Evolutionary conservation across 2,329 filamentous ascomycete genomes (phyloP).

Genomic region (Salinomyces thailandicus): DNA sequence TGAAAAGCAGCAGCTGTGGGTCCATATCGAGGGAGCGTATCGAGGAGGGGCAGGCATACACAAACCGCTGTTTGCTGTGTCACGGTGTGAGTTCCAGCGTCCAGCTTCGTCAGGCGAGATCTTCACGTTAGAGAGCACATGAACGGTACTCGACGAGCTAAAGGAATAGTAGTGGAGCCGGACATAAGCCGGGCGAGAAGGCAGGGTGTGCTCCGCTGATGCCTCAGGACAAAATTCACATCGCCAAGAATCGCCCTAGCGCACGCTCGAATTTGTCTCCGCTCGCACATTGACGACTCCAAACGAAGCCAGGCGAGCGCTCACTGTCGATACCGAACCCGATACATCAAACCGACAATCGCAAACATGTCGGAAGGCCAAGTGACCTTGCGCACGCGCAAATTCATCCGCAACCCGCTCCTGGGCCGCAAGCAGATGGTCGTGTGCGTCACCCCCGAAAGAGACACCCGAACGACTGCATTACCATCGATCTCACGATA

Average conservation of each 20-base stretch:
- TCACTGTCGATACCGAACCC: constrained; percentile 7
- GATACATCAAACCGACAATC: constrained; percentile 27
- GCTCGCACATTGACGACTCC: constrained; percentile 1
- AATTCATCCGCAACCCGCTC: constrained; percentile 99
- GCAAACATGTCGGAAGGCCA: constrained; percentile 75
- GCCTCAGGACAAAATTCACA: neutral
- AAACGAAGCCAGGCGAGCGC: constrained; percentile 11
- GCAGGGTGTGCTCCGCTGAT: too few relatives aligned
- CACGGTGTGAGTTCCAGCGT: too few relatives aligned
- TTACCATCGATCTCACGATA: neutral
- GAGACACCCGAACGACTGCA: neutral
- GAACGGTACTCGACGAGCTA: too few relatives aligned
- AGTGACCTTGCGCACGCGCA: constrained; percentile 72
- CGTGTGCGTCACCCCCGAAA: constrained; percentile 49
- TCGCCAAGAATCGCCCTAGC: neutral
- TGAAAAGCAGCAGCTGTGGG: constrained; percentile 40
- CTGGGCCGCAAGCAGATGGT: constrained; percentile 99
- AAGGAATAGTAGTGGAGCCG: too few relatives aligned
- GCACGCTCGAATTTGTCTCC: neutral
- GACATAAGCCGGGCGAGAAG: too few relatives aligned
- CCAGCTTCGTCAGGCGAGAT: too few relatives aligned
- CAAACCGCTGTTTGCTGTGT: too few relatives aligned
- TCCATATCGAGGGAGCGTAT: too few relatives aligned
- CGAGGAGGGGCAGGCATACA: too few relatives aligned
- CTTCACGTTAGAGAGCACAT: too few relatives aligned